Percentiles rank a stretch among this genome's conserved stretches.
Conservation (phyloP, 768 basidiomycete species). For the Podaxis sp. region DNA sequence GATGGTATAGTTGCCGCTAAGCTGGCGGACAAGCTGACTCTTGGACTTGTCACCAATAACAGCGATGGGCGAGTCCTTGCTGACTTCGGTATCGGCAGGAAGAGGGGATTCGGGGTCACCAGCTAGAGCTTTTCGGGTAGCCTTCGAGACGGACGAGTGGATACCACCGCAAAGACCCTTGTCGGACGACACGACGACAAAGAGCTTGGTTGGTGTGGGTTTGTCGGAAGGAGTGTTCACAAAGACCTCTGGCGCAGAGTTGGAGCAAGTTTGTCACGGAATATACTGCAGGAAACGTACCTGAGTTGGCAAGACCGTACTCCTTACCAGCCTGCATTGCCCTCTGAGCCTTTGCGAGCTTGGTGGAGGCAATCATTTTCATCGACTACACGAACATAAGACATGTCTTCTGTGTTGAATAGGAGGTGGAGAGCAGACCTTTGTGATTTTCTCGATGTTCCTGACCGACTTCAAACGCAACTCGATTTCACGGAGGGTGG, state of each 20-base stretch:
- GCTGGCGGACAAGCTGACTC: conserved; percentile 74
- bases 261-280: conserved; percentile 10
- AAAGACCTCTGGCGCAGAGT: conserved; percentile 71
- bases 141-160: conserved; percentile 94
- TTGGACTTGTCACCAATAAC: conserved; percentile 98
- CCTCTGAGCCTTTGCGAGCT: conserved; percentile 93
- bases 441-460: conserved; percentile 99
- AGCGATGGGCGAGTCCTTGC: conserved; percentile 68
- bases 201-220: conserved; percentile 75
- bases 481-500: conserved; percentile 97
- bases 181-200: conserved; percentile 95
- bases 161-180: conserved; percentile 99
- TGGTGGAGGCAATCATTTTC: conserved; percentile 99
- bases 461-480: conserved; percentile 92
- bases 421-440: conserved; percentile 49
- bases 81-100: conserved; percentile 45
- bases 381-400: conserved; percentile 63
- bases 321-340: conserved; percentile 92
- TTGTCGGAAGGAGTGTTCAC: conserved; percentile 69
- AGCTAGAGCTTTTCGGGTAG: conserved; percentile 69
- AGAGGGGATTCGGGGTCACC: conserved; percentile 50
- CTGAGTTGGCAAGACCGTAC: conserved; percentile 91
- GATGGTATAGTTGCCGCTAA: conserved; percentile 66
- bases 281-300: conserved; percentile 39
- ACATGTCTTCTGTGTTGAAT: background rate